Base-by-base conservation (phyloP, 345 rosid genomes). In the Hypericum androsaemum region DNA sequence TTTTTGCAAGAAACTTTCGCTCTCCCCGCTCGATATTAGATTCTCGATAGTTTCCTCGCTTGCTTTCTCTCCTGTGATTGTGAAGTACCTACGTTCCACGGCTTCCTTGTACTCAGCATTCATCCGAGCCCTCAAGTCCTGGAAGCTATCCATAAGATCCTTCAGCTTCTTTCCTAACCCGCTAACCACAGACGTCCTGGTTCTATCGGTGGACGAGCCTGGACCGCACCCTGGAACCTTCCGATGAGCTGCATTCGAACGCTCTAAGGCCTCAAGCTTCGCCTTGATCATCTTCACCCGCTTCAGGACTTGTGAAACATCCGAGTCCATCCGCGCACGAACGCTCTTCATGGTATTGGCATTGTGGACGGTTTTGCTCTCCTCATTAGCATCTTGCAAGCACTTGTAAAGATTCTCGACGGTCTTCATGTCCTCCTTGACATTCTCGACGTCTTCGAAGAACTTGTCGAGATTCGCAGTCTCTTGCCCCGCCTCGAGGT, bases 91-190 rank as follows among this genome's bases (percentile, higher is more conserved):
- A 38, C 94, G 77, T 46, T 73, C 94, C 16, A 86, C 79, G 0
- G 94, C 82, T 64, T 89, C 94, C 58, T 84, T 78, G 39, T 84
- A 80, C 51, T 86, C 97, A 0, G 58, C 56, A 5, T 62, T 61
- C 84, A 89, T 84, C 53, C 47, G 68, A 0, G 69, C 73, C 53
- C 94, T 67, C 32, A 89, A 36, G 8, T 64, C 65, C 59, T 83
- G 97, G 50, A 89, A 89, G 44, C 73, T 68, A 44, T 82, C 90
- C 94, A 84, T 89, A 57, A 77, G 57, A 43, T 71, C 85, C 71
- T 86, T 86, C 3, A 89, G 74, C 47, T 80, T 86, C 55, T 89
- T 86, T 2, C 85, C 88, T 41, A 84, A 71, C 6, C 95, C 94
- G 11, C 79, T 64, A 12, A 84, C 90, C 1, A 83, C 94, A 0